phyloP scores from a whole-genome alignment of 169 alveolate species.

The Cryptosporidium canis region DNA sequence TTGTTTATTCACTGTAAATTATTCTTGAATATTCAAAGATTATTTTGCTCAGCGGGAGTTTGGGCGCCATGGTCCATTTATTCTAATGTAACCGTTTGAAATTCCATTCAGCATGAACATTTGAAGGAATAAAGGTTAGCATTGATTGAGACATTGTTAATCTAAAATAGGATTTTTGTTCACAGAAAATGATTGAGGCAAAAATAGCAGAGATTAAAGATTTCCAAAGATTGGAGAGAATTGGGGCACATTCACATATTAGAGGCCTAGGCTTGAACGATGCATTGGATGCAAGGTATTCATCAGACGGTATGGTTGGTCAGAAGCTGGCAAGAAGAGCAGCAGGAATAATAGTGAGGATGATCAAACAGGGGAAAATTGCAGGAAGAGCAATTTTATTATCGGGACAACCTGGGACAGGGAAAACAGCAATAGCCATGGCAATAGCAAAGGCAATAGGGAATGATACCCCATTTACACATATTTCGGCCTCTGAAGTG shows the following conservation, averaged over 20 bases:
- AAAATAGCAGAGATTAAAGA: constrained; percentile 89
- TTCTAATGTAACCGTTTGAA: background rate
- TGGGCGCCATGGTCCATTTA: background rate
- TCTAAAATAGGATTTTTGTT: background rate
- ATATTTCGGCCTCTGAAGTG: constrained; percentile 97
- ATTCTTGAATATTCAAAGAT: background rate
- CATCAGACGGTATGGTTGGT: constrained; percentile 96
- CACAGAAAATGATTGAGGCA: constrained; percentile 22
- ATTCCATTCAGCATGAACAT: background rate
- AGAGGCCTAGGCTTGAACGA: constrained; percentile 98
- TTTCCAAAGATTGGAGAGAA: constrained; percentile 91
- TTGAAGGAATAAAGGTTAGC: background rate
- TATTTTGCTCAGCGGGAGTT: background rate
- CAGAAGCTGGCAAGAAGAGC: constrained; percentile 94
- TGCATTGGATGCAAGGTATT: constrained; percentile 91
- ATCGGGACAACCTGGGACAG: constrained; percentile 99
- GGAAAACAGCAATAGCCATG: constrained; percentile 99
- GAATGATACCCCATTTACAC: constrained; percentile 97
- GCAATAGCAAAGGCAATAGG: constrained; percentile 98
- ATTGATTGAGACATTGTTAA: background rate
- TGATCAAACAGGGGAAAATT: constrained; percentile 95
- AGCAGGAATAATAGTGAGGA: constrained; percentile 92
- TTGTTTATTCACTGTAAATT: background rate
- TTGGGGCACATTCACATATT: constrained; percentile 98
- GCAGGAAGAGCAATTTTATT: constrained; percentile 98